Evolutionary conservation across 176 grass and related monocot genomes (phyloP), one percentile per base, ranked within the genome.

Genomic region (Avena insularis): DNA sequence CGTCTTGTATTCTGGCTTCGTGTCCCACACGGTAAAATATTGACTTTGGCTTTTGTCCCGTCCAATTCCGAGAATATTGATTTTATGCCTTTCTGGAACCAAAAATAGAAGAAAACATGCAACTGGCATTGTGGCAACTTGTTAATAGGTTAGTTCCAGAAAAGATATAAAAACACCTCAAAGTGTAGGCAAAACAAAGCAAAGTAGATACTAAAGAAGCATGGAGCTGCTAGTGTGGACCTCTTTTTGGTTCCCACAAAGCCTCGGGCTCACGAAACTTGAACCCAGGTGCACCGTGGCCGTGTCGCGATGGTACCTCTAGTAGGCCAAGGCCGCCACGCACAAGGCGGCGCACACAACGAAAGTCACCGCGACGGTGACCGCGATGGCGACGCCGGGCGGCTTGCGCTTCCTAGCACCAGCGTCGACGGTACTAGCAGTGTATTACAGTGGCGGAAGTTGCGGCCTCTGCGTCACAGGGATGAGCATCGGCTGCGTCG

Each of bases 381-480:
- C 59, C 10, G 56, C 79, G 0, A 88, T 46, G 83, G 90, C 53
- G 69, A 50, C 12, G 8, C 14, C 63, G 62, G 25, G 47, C 8
- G 46, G 66, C 17, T 21, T 12, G 13, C 64, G 25, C 14, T 23
- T 54, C 16, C 72, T 9, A 14, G 5, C 40, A 16, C 9, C 8
- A 6, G 46, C 13, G 4, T 63, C 13, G 29, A 68, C 20, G 0
- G 71, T 23, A 6, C 16, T 48, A 2, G 74, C 47, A 8, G 0
- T 36, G 31, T 90, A 82, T 2, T 5, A n/a, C 13, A 78, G 86
- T 16, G 60, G 78, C 29, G 88, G 79, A 27, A 95, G 86, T 25
- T 2, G 68, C 36, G 93, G 93, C 35, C 35, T 80, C 79, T 86
- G 85, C 19, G 25, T 16, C 4, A 92, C 93, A 8, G 93, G 93